Percentiles rank a stretch among this genome's conserved stretches.
Conservation (phyloP, 495 filamentous ascomycete species). For the Hamigera avellanea region DNA sequence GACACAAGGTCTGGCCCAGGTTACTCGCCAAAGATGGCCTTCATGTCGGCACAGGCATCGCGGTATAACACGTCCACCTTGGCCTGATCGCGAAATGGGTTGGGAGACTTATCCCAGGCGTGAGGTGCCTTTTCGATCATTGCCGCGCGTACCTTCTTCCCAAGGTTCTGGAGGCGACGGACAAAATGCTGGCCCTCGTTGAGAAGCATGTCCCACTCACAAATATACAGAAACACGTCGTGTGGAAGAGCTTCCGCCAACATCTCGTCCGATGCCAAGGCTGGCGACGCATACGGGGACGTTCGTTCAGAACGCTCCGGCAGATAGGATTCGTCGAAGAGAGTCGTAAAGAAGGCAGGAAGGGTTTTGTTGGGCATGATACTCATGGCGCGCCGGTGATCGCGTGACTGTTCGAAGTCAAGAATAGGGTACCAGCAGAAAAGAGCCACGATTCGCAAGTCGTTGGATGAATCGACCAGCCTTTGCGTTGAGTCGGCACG, state of each 20-base stretch:
- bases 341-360: slow-evolving; percentile 58
- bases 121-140: slow-evolving; percentile 66
- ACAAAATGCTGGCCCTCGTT: slow-evolving; percentile 63
- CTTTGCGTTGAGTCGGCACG: slow-evolving; percentile 29
- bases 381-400: slow-evolving; percentile 55
- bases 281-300: slow-evolving; percentile 54
- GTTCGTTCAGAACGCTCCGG: slow-evolving; percentile 35
- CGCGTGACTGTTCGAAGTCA: slow-evolving; percentile 69
- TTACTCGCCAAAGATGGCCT: slow-evolving; percentile 27
- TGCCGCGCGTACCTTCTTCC: slow-evolving; percentile 56
- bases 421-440: slow-evolving; percentile 77
- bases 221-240: slow-evolving; percentile 63
- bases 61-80: slow-evolving; percentile 28
- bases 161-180: slow-evolving; percentile 47
- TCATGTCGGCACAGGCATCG: slow-evolving; percentile 35
- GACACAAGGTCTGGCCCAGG: neutral
- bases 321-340: slow-evolving; percentile 83
- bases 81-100: slow-evolving; percentile 51
- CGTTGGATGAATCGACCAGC: slow-evolving; percentile 19
- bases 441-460: slow-evolving; percentile 39
- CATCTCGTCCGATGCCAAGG: slow-evolving; percentile 42
- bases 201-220: slow-evolving; percentile 87
- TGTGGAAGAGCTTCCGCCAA: slow-evolving; percentile 42
- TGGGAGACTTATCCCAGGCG: slow-evolving; percentile 81
- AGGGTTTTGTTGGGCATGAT: slow-evolving; percentile 60